Evolutionary conservation across 768 basidiomycete species (phyloP), one percentile per base, ranked within the genome.

Genomic region (Boletus bicolor): DNA sequence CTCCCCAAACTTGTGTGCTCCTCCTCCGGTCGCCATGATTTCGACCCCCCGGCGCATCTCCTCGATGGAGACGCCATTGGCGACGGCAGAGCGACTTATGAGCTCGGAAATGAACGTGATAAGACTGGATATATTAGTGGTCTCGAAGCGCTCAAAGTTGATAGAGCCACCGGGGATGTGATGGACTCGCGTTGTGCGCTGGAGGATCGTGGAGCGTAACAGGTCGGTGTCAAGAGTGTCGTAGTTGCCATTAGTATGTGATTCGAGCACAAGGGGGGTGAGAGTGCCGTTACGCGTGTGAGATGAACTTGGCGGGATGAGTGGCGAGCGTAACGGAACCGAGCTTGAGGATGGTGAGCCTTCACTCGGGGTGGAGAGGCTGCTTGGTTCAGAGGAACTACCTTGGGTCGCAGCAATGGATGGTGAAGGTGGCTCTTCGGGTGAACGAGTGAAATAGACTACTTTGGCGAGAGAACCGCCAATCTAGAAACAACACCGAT

Each of bases 391-490:
- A 54, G 77, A 76, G 54, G 76, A 78, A 39, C 80, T 83, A 15
- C 84, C 86, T 21, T 72, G 73, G 12, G 86, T 85, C 1, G 87
- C 84, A 55, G 69, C 76, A 41, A 85, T 67, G 12, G 87, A 85
- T 7, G 91, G 89, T 7, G 91, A 89, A 32, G 84, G 78, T n/a
- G 88, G 87, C 4, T 89, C 88, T 53, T 90, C 87, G 4, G 90
- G 86, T 8, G 94, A 93, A 47, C 97, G 89, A 44, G 96, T 98
- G 73, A 98, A 98, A 76, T 98, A 99, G 63, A 97, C 93, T 49
- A 99, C 91, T 73, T 99, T 99, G 57, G 95, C 96, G 14, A 99
- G 77, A 12, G 95, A 97, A 42, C 97, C 97, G 28, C 97, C 97
- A 68, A 98, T 89, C 95, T 98, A 65, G 51, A 65, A 44, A 49